Conservation (phyloP, 805 yeast genomes). For the Saccharomycopsis oosterbeekiorum region DNA sequence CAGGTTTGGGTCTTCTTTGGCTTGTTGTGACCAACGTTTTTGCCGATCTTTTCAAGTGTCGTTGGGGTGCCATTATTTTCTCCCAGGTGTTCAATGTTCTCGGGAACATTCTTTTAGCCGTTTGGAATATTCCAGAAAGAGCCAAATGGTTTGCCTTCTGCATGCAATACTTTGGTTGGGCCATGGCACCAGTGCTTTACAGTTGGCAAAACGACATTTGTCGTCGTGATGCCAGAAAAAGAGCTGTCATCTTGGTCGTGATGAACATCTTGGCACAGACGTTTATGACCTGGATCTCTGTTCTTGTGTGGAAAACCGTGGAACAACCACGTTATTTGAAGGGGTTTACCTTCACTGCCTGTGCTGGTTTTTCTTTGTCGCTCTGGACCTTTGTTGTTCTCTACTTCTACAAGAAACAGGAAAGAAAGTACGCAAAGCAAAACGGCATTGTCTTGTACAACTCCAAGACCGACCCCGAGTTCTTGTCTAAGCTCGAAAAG, state of each 20-base stretch:
- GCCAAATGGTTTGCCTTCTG: constrained; percentile 64
- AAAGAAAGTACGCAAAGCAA: constrained; percentile 26
- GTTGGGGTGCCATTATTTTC: constrained; percentile 42
- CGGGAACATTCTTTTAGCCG: constrained; percentile 45
- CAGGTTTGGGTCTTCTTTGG: constrained; percentile 45
- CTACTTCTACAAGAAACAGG: constrained; percentile 32
- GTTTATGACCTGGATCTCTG: constrained; percentile 28
- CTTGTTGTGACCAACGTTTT: constrained; percentile 37
- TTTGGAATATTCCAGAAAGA: constrained; percentile 45
- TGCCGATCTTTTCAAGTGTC: constrained; percentile 38
- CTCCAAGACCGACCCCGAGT: constrained; percentile 6
- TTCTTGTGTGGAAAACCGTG: constrained; percentile 33
- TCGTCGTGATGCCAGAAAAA: constrained; percentile 43
- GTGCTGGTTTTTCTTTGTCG: constrained; percentile 27
- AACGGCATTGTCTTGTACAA: constrained; percentile 27
- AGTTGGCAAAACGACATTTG: constrained; percentile 50
- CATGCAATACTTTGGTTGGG: constrained; percentile 51
- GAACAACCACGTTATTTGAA: constrained; percentile 47
- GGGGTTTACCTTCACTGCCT: constrained; percentile 41
- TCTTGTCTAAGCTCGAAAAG: constrained; percentile 1
- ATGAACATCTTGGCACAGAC: constrained; percentile 43
- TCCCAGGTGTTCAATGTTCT: constrained; percentile 43
- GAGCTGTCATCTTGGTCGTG: constrained; percentile 47
- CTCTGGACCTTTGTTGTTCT: constrained; percentile 25
- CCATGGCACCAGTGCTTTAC: constrained; percentile 53